phyloP scores from a whole-genome alignment of 345 rosid genomes.

The Gossypium bickii region DNA sequence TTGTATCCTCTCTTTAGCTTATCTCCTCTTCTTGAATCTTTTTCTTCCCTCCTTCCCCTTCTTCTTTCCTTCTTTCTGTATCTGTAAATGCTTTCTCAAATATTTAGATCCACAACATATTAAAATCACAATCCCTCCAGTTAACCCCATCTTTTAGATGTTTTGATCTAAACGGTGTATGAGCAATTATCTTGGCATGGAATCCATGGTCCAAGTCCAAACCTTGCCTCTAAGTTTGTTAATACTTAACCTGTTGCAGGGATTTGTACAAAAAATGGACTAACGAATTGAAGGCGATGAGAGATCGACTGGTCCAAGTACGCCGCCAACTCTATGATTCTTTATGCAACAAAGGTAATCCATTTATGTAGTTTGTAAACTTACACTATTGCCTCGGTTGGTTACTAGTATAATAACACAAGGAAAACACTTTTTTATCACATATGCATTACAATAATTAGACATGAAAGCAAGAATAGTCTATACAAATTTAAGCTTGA shows the following conservation, averaged over 20 bases:
- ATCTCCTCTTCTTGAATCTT: too few relatives aligned
- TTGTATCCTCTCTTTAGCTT: too few relatives aligned
- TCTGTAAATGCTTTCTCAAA: too few relatives aligned
- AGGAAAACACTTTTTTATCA: too few relatives aligned
- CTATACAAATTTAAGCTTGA: too few relatives aligned
- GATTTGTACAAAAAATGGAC: constrained; percentile 60
- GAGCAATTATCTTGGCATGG: not conserved
- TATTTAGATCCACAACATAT: too few relatives aligned
- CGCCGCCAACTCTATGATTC: constrained; percentile 59
- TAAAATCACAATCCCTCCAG: not conserved
- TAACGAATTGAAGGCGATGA: constrained; percentile 65
- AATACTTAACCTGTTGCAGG: constrained; percentile 28
- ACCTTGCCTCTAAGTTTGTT: constrained; percentile 1
- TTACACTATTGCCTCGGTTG: too few relatives aligned
- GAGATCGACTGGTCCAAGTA: constrained; percentile 57
- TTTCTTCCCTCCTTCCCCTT: too few relatives aligned
- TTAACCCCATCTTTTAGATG: not conserved
- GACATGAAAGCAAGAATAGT: too few relatives aligned
- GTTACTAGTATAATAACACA: too few relatives aligned
- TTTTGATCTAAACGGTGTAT: not conserved
- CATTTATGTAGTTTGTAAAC: not conserved
- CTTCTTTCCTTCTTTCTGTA: too few relatives aligned
- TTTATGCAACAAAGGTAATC: constrained; percentile 42
- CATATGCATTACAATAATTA: too few relatives aligned
- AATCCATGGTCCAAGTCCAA: constrained; percentile 1